Base-by-base conservation (phyloP, 129 eudicot genomes). In the Chrysanthemum seticuspe region DNA sequence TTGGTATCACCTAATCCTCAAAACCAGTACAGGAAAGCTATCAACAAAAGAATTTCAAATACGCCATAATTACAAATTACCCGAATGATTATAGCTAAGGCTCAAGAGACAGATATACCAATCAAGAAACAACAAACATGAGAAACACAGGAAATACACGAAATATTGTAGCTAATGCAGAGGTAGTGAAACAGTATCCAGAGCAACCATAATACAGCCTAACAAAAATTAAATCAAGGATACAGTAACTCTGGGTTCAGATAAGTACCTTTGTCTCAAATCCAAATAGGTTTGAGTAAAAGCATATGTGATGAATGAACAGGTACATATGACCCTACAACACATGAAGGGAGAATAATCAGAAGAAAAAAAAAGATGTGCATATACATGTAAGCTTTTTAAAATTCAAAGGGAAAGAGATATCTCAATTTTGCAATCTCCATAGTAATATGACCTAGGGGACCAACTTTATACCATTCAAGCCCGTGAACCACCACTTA, bases 281-380 rank as follows among this genome's bases (percentile, higher is more conserved):
- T 76, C 98, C 98, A 85, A 92, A 92, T n/a, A 92, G 77, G 80
- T 89, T 92, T 29, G 96, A 87, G 66, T 92, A 92, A 84, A 92
- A 89, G 90, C 98, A 92, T 79, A 92, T 66, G 74, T 80, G 77
- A 80, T 79, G 95, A 67, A 72, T 70, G 82, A 92, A 92, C 74
- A 92, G 76, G 80, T 92, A 92, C 98, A 92, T 89, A 77, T 92
- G 98, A 27, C 98, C 96, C 96, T 92, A 85, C 90, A 85, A 82
- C 74, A 78, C 65, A 85, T 71, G 55, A 83, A 83, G 56, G 16
- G 68, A 74, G 29, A 78, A 15, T n/a, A 45, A 66, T 73, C 44
- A 81, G 81, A 82, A 19, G 21, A 27, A 67, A 57, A 50, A 66
- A 79, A 36, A 29, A 45, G 44, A 10, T 51, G 71, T 44, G 27